phyloP scores from a whole-genome alignment of 441 rosid species.

The Macaranga tanarius region DNA sequence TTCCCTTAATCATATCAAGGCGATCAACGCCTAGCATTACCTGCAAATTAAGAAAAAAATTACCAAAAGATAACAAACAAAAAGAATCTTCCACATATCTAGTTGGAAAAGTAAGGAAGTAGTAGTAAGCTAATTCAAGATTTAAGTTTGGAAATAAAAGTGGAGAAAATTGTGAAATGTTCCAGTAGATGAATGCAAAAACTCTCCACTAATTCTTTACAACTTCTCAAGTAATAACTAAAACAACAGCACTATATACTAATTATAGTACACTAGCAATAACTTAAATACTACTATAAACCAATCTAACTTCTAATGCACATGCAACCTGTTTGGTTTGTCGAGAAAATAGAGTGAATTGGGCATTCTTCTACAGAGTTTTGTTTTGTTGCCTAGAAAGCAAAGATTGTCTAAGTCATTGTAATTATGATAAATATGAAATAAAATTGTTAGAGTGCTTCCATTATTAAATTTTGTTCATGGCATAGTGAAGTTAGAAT shows the following conservation, averaged over 20 bases:
- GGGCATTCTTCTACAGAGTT: neutral
- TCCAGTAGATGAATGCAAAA: neutral
- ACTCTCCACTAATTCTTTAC: neutral
- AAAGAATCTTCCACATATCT: constrained; percentile 4
- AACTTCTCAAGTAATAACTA: constrained; percentile 3
- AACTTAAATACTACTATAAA: neutral
- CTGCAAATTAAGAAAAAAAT: constrained; percentile 37
- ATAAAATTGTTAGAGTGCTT: neutral
- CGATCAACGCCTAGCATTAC: constrained; percentile 99
- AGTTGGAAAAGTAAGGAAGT: neutral
- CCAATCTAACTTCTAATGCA: neutral
- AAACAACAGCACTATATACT: neutral
- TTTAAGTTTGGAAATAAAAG: neutral
- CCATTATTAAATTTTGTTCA: neutral
- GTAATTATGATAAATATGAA: neutral
- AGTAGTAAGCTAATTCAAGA: neutral
- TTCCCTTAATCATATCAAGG: constrained; percentile 99
- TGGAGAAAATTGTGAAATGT: neutral
- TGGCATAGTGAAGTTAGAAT: neutral
- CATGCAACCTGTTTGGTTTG: neutral
- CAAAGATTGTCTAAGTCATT: neutral
- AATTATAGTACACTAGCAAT: neutral
- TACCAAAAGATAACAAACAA: constrained; percentile 4
- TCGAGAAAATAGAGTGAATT: neutral
- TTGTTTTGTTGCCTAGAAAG: neutral